Evolutionary conservation across 1,139 yeast genomes (phyloP).

Genomic region (Pichia sp.): DNA sequence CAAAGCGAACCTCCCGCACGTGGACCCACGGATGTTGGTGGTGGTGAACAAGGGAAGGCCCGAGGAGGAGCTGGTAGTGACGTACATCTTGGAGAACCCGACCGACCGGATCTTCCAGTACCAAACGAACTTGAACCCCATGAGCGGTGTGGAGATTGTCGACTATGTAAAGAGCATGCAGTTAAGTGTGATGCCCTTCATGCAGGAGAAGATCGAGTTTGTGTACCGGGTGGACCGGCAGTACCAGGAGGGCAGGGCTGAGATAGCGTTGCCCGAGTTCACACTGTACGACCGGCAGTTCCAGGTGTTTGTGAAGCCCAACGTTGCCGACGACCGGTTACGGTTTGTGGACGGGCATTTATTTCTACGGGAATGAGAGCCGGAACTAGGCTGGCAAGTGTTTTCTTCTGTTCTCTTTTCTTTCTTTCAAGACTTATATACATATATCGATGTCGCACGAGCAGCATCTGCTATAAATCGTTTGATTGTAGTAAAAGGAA

Average conservation of each 20-base stretch:
- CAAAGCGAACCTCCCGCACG: constrained; percentile 54
- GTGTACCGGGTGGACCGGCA: constrained; percentile 30
- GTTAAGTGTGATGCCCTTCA: constrained; percentile 56
- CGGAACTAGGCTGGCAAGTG: no score
- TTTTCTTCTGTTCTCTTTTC: no score
- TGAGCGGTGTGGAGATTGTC: constrained; percentile 23
- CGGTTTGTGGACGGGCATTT: constrained; percentile 14
- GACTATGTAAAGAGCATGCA: constrained; percentile 23
- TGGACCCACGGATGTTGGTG: constrained; percentile 66
- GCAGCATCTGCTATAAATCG: background rate
- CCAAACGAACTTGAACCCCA: constrained; percentile 41
- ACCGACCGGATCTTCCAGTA: constrained; percentile 65
- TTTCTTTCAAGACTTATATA: no score
- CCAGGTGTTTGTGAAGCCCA: constrained; percentile 47
- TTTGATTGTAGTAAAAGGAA: background rate
- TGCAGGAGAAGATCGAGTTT: constrained; percentile 44
- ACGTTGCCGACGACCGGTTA: constrained; percentile 9
- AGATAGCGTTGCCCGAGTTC: constrained; percentile 48
- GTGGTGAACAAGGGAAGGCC: constrained; percentile 23
- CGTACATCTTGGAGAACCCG: constrained; percentile 66
- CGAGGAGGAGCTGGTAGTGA: constrained; percentile 32
- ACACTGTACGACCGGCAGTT: constrained; percentile 62
- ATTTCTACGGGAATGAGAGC: background rate
- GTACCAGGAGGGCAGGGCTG: constrained; percentile 12
- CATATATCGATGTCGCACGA: no score